A percentile compares a stretch with the other conserved stretches of the same genome.
phyloP scores from a whole-genome alignment of 495 filamentous ascomycete genomes.

The Glutinoglossum americanum region DNA sequence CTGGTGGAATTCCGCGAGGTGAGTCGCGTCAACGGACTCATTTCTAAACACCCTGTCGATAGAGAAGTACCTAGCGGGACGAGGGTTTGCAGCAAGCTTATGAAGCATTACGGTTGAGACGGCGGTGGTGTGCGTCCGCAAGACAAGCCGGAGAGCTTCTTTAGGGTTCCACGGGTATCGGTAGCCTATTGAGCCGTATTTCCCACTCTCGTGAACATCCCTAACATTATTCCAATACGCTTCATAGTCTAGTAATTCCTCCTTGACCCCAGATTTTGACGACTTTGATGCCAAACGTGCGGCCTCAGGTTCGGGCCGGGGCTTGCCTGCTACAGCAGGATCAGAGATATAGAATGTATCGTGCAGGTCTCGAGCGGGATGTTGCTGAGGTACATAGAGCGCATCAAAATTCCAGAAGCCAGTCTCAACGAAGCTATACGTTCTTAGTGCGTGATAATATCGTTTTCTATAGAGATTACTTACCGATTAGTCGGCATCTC shows the following conservation, averaged over 20 bases:
- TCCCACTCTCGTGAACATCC: constrained; percentile 63
- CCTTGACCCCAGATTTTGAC: constrained; percentile 8
- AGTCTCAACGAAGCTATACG: constrained; percentile 60
- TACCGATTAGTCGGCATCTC: constrained; percentile 62
- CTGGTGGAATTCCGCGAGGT: constrained; percentile 96
- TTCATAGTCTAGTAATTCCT: constrained; percentile 41
- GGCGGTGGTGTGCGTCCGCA: constrained; percentile 91
- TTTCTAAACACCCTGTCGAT: constrained; percentile 96
- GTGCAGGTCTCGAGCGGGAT: constrained; percentile 87
- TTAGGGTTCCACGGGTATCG: constrained; percentile 78
- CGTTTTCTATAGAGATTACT: neutral
- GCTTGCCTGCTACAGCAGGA: constrained; percentile 52
- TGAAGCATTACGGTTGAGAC: constrained; percentile 73
- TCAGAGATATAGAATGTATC: constrained; percentile 98
- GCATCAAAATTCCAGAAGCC: constrained; percentile 99
- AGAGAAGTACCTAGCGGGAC: constrained; percentile 81
- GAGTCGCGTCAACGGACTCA: constrained; percentile 88
- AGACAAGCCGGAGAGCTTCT: constrained; percentile 74
- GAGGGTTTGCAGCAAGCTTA: constrained; percentile 60
- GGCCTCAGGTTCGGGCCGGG: constrained; percentile 41
- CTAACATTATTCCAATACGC: constrained; percentile 70
- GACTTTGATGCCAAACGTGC: constrained; percentile 20
- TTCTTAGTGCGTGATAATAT: constrained; percentile 16
- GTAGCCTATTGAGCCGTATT: constrained; percentile 87
- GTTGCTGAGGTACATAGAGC: constrained; percentile 93